phyloP scores from a whole-genome alignment of 169 alveolate genomes.

The Eimeria maxima region DNA sequence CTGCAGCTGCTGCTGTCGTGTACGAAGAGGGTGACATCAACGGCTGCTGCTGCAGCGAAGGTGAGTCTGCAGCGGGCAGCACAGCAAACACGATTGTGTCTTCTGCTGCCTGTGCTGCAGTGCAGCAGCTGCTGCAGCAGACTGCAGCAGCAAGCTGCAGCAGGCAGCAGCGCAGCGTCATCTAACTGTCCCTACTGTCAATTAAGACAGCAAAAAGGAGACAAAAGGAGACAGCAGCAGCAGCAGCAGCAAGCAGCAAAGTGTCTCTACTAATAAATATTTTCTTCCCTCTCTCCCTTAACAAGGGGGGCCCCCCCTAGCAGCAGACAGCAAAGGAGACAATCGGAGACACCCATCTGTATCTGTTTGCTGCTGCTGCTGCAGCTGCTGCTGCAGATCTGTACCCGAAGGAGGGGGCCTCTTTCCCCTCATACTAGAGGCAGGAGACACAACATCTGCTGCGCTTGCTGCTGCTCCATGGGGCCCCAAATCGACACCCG shows the following conservation, averaged over 20 bases:
- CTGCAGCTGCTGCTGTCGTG: constrained; percentile 26
- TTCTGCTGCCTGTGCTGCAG: not conserved
- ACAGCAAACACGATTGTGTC: constrained; percentile 25
- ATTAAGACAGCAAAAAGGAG: no score
- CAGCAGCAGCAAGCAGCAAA: not conserved
- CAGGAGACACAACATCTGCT: not conserved
- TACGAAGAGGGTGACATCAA: not conserved
- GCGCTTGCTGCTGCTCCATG: no score
- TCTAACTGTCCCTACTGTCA: no score
- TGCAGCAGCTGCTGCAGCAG: not conserved
- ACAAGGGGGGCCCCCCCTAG: no score
- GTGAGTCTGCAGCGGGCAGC: constrained; percentile 16
- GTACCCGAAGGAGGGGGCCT: constrained; percentile 52
- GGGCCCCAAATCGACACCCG: constrained; percentile 36
- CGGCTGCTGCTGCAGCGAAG: constrained; percentile 18
- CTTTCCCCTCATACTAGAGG: constrained; percentile 29
- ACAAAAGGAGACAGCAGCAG: not conserved
- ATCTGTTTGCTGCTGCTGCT: no score
- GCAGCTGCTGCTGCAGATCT: not conserved
- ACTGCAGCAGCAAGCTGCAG: not conserved
- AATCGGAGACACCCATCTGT: not conserved
- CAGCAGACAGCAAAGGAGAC: not conserved
- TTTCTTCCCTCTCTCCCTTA: not conserved
- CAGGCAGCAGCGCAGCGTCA: constrained; percentile 33
- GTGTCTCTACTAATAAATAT: not conserved